A percentile compares a stretch with the other conserved stretches of the same genome.
phyloP scores from a whole-genome alignment of 2,329 filamentous ascomycete genomes.

The Tolypocladium cylindrosporum region DNA sequence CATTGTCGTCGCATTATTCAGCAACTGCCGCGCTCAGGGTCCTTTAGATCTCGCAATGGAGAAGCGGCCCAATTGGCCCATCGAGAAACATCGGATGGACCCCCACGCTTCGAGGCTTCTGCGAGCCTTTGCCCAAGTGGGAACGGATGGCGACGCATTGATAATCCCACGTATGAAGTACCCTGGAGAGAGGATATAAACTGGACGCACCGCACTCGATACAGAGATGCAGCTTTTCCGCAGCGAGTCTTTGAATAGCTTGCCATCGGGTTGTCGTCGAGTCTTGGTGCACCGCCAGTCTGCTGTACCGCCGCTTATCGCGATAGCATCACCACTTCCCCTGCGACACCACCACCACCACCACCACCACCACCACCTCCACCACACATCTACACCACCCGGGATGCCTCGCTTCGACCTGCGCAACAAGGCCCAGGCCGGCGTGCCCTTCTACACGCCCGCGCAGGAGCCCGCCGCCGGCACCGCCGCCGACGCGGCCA shows the following conservation, averaged over 20 bases:
- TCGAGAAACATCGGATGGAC: not conserved
- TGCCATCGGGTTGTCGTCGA: not conserved
- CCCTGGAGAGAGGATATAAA: not conserved
- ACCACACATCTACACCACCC: not conserved
- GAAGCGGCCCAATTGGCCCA: not conserved
- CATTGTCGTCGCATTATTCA: too few relatives aligned
- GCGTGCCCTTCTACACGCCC: conserved; percentile 45
- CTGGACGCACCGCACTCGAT: not conserved
- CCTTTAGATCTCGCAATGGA: too few relatives aligned
- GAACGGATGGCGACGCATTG: not conserved
- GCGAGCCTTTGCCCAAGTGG: not conserved
- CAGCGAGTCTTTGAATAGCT: not conserved
- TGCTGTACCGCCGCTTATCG: not conserved
- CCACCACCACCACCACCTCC: not conserved
- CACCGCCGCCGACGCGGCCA: conserved; percentile 28
- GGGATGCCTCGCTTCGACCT: conserved; percentile 6
- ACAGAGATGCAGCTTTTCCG: not conserved
- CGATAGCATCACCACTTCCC: not conserved
- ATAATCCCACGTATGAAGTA: not conserved
- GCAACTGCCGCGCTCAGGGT: too few relatives aligned
- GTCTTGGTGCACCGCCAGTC: not conserved
- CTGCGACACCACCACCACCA: not conserved
- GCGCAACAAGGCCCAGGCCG: conserved; percentile 28
- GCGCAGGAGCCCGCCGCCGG: conserved; percentile 40
- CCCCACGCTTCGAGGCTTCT: too few relatives aligned